Evolutionary conservation across 768 basidiomycete species (phyloP).

Genomic region (Auriscalpium vulgare): DNA sequence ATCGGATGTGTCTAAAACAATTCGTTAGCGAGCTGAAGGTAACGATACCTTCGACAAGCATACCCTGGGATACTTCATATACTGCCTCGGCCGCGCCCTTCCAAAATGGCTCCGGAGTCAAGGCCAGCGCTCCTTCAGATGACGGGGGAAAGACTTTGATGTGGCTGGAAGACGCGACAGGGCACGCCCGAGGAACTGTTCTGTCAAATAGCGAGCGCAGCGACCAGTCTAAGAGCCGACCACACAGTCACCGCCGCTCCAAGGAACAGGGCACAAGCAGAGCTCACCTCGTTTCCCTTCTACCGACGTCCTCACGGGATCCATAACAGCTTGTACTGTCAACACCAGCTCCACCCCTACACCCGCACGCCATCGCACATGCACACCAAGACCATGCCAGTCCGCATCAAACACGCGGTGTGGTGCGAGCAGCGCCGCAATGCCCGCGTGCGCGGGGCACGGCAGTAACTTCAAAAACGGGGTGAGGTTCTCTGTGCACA

Average conservation of each 20-base stretch:
- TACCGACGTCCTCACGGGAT: conserved; percentile 57
- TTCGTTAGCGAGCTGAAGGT: conserved; percentile 5
- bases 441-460: conserved; percentile 82
- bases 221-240: conserved; percentile 55
- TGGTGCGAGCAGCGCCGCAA: conserved; percentile 77
- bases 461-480: conserved; percentile 93
- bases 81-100: conserved; percentile 24
- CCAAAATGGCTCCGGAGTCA: too few species aligned
- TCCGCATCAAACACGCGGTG: conserved; percentile 83
- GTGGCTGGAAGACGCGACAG: conserved; percentile 55
- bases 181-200: conserved; percentile 54
- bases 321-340: conserved; percentile 67
- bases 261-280: background rate
- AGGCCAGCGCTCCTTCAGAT: conserved; percentile 24
- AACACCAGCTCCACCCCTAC: conserved; percentile 57
- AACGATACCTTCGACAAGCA: conserved; percentile 12
- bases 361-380: conserved; percentile 51
- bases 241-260: conserved; percentile 8
- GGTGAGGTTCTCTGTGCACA: conserved; percentile 97
- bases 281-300: conserved; percentile 47
- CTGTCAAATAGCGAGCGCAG: conserved; percentile 62
- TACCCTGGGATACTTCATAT: conserved; percentile 47
- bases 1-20: conserved; percentile 22
- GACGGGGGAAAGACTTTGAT: conserved; percentile 39
- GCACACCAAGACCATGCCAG: conserved; percentile 84